These are phyloP conservation scores for Xylaria sp. DNA, from an alignment of 495 filamentous ascomycete species.

Conservation along the genomic window DNA sequence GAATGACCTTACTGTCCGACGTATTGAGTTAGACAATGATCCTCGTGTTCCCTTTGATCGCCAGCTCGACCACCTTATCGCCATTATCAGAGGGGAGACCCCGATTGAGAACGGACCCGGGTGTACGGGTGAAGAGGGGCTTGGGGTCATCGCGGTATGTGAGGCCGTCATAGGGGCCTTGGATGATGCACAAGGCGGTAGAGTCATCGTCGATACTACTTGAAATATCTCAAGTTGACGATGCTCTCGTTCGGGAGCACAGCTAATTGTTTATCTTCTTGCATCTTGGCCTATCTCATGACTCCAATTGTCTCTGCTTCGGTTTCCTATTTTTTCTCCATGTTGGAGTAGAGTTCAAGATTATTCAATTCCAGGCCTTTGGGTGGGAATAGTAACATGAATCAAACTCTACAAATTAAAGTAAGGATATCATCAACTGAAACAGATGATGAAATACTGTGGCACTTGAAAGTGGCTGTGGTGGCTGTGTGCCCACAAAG, in stretches of 20 bases:
- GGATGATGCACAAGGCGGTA: slow-evolving; percentile 26
- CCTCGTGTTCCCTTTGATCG: slow-evolving; percentile 56
- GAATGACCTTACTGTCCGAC: slow-evolving; percentile 35
- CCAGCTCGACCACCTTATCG: slow-evolving; percentile 64
- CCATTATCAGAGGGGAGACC: slow-evolving; percentile 51
- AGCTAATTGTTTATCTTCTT: background rate
- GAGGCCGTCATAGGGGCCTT: slow-evolving; percentile 52
- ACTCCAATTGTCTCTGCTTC: background rate
- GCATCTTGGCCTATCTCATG: background rate
- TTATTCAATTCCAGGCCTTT: background rate
- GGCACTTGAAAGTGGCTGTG: too few species aligned
- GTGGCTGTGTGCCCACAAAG: too few species aligned
- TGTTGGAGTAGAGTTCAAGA: background rate
- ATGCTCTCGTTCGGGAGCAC: background rate
- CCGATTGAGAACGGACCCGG: slow-evolving; percentile 41
- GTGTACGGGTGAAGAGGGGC: slow-evolving; percentile 52
- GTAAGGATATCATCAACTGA: too few species aligned
- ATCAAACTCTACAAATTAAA: background rate
- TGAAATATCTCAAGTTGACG: slow-evolving; percentile 11
- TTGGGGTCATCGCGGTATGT: slow-evolving; percentile 54
- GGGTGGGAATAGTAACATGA: background rate
- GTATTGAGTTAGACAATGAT: slow-evolving; percentile 47
- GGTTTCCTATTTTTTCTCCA: background rate
- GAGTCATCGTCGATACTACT: slow-evolving; percentile 15
- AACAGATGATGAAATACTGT: too few species aligned